Conservation (phyloP, 805 yeast species). For the Spathaspora girioi region DNA sequence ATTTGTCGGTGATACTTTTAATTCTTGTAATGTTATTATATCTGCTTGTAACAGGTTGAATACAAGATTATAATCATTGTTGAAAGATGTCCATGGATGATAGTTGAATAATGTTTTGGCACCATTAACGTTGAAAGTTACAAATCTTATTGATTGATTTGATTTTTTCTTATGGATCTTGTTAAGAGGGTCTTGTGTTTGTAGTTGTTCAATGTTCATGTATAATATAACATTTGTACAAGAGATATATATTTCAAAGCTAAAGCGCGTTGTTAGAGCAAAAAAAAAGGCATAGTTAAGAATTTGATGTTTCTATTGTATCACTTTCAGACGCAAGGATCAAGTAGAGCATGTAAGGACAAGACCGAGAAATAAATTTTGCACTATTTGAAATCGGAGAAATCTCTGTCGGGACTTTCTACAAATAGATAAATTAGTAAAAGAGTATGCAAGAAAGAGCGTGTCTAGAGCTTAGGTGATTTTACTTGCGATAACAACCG, state of each 20-base stretch:
- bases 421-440: too few species aligned
- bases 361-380: too few species aligned
- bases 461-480: too few species aligned
- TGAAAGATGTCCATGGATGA: slow-evolving; percentile 70
- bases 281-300: too few species aligned
- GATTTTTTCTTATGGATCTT: slow-evolving; percentile 5
- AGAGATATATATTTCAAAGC: background rate
- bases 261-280: too few species aligned
- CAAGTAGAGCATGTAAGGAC: too few species aligned
- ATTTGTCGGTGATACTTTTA: slow-evolving; percentile 48
- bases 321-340: too few species aligned
- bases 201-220: background rate
- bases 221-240: background rate
- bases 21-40: slow-evolving; percentile 81
- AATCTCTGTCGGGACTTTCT: too few species aligned
- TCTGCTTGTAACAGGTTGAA: slow-evolving; percentile 64
- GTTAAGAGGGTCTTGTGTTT: slow-evolving; percentile 10
- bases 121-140: slow-evolving; percentile 85
- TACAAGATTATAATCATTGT: slow-evolving; percentile 36
- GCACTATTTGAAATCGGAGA: too few species aligned
- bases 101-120: slow-evolving; percentile 74
- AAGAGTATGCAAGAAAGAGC: too few species aligned
- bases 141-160: slow-evolving; percentile 36
- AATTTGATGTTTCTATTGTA: too few species aligned
- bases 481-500: too few species aligned